phyloP scores from a whole-genome alignment of 73 alveolate species.

The Tetrahymena borealis region DNA sequence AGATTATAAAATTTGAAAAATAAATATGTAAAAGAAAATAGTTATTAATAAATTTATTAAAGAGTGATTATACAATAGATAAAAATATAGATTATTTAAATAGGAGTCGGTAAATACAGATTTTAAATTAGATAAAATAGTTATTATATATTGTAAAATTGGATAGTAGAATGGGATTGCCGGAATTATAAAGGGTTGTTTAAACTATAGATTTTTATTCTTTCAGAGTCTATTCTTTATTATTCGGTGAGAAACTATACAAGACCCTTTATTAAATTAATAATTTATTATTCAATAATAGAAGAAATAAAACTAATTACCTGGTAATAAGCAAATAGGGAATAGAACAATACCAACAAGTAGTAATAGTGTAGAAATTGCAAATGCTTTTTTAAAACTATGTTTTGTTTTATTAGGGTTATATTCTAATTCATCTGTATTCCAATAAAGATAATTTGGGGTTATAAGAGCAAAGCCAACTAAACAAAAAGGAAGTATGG shows the following conservation, averaged over 20 bases:
- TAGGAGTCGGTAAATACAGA: no score
- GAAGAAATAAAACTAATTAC: neutral
- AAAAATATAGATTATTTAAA: no score
- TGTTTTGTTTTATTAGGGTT: neutral
- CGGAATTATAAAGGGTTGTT: no score
- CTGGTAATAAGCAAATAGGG: neutral
- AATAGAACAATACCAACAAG: neutral
- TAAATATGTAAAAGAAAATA: no score
- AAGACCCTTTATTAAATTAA: neutral
- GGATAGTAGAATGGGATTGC: no score
- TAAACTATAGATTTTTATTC: no score
- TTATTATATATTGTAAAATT: no score
- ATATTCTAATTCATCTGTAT: neutral
- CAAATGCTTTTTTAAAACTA: neutral
- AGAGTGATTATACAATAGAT: no score
- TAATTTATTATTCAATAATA: neutral
- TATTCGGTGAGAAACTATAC: neutral
- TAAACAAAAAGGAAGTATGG: neutral
- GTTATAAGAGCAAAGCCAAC: neutral
- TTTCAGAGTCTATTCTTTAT: neutral
- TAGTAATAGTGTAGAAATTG: neutral
- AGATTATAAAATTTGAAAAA: no score
- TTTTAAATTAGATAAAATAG: no score
- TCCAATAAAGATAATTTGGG: neutral
- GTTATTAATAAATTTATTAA: no score